Conservation (phyloP, 495 filamentous ascomycete genomes). For the Neurospora sp. region DNA sequence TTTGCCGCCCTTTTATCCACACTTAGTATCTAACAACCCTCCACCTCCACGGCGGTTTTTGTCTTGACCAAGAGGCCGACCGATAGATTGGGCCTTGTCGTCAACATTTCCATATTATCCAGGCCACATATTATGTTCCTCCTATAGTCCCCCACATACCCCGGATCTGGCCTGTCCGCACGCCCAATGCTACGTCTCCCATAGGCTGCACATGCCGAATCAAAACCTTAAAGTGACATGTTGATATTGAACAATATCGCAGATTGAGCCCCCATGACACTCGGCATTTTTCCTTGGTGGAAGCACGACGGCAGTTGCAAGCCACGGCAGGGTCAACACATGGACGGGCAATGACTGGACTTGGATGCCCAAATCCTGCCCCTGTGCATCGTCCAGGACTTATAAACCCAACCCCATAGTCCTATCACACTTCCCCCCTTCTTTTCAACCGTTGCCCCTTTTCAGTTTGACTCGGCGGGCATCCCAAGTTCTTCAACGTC, state of each 20-base stretch:
- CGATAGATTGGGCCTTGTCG: not conserved
- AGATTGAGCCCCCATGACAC: not conserved
- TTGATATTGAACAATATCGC: constrained; percentile 5
- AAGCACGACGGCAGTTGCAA: not conserved
- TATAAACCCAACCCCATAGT: not conserved
- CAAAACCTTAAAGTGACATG: not conserved
- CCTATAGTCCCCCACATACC: not conserved
- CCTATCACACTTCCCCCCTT: not conserved
- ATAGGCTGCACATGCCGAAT: not conserved
- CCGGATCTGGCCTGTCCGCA: not conserved
- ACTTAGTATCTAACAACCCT: not conserved
- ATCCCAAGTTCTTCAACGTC: not conserved
- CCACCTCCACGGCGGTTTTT: not conserved
- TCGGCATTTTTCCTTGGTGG: constrained; percentile 5
- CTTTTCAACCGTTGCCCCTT: not conserved
- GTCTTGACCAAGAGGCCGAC: not conserved
- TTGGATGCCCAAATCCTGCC: too few species aligned
- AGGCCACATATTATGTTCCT: not conserved
- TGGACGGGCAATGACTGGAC: not conserved
- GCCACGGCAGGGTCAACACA: not conserved
- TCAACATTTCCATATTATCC: not conserved
- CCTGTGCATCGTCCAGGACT: not conserved
- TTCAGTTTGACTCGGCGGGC: not conserved
- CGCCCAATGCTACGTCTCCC: not conserved
- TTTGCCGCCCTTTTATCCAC: not conserved